Base-by-base conservation (phyloP, 306 rosid genomes). In the Coriaria nepalensis region DNA sequence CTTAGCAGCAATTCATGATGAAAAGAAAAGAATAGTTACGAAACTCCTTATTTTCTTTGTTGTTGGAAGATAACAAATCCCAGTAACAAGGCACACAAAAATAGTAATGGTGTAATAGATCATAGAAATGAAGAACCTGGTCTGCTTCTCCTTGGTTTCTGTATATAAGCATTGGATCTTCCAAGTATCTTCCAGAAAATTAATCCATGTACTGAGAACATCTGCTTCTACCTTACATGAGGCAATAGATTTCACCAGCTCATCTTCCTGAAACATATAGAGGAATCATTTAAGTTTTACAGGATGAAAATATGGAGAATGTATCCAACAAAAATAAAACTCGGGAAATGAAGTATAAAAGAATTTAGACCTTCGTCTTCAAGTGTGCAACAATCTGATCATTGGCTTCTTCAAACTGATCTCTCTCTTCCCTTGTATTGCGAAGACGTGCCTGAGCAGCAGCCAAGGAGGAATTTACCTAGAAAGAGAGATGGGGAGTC, bases 161-260 rank as follows among this genome's bases (percentile, higher is more conserved):
- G 76, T 62, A 71, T 75, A 61, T 36, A 88, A 86, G 71, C 63
- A 56, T 60, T 75, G 87, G 51, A 90, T 76, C 62, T 67, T 70
- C 98, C 98, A 90, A 33, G 95, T 85, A 69, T 90, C 98, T 71
- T 90, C 95, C 70, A 90, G 81, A 79, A 90, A 90, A 60, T 81
- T 90, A 51, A 79, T 65, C 98, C 98, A 90, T 46, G 90, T 85
- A 54, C 57, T 73, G 60, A 90, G 53, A 66, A 90, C 79, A 71
- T 73, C 93, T 13, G 92, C 85, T 75, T 90, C 98, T 6, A 60
- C 74, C 68, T 37, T 76, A 57, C 79, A 79, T 5, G 87, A 78
- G 50, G 76, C 64, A 55, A 85, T 68, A 55, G 95, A 81, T 68
- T 77, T 82, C 33, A 79, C 62, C 52, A 85, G 79, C 62, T 90